Conservation (phyloP, 129 eudicot species). For the Artemisia tridentata region DNA sequence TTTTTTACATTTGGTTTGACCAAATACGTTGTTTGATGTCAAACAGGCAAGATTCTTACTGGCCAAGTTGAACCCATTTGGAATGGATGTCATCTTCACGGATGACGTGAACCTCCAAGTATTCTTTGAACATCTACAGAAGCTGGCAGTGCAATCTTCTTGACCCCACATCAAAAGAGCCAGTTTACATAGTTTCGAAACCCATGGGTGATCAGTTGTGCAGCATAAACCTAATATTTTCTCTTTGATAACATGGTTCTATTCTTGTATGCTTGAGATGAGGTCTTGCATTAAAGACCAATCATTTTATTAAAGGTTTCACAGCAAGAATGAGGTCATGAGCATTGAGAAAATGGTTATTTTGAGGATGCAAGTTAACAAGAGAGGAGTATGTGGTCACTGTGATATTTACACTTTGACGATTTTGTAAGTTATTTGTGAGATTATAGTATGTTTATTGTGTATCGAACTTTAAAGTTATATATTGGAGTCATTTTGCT, state of each 20-base stretch:
- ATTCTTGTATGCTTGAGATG: not conserved
- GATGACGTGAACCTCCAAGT: slow-evolving; percentile 34
- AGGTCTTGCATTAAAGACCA: slow-evolving; percentile 9
- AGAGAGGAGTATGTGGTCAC: slow-evolving; percentile 4
- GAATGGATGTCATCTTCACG: slow-evolving; percentile 31
- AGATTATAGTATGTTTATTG: slow-evolving; percentile 7
- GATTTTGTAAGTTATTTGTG: slow-evolving; percentile 30
- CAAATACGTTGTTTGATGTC: slow-evolving; percentile 6
- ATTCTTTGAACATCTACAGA: slow-evolving; percentile 32
- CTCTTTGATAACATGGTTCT: not conserved
- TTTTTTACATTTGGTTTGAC: not conserved
- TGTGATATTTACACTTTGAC: not conserved
- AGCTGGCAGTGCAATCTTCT: slow-evolving; percentile 29
- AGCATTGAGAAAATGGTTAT: too few relatives aligned
- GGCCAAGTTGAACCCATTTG: slow-evolving; percentile 28
- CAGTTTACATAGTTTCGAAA: slow-evolving; percentile 6
- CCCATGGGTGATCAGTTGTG: slow-evolving; percentile 16
- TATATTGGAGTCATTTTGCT: slow-evolving; percentile 24
- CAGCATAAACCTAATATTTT: not conserved
- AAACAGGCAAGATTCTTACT: slow-evolving; percentile 53
- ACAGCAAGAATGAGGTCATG: too few relatives aligned
- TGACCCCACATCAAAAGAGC: slow-evolving; percentile 20
- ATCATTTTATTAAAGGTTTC: not conserved
- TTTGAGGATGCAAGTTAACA: too few relatives aligned
- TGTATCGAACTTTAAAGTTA: slow-evolving; percentile 27